These are phyloP conservation scores for Gautieria morchelliformis DNA, from an alignment of 768 basidiomycete genomes.

Conservation along the genomic window DNA sequence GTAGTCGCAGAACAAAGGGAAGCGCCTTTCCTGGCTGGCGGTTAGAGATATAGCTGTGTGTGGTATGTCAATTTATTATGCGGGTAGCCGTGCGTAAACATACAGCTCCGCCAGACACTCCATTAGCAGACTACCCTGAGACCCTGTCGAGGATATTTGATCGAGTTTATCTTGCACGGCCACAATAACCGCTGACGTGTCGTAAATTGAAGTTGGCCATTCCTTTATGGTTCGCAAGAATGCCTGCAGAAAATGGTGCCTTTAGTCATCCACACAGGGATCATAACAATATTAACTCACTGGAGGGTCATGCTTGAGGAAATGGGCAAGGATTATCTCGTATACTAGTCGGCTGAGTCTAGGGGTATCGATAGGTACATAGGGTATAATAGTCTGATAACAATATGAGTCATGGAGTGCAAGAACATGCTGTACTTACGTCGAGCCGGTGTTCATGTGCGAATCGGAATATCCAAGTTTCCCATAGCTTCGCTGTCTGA, in stretches of 20 bases:
- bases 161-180: conserved; percentile 81
- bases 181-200: conserved; percentile 78
- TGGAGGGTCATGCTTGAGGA: conserved; percentile 65
- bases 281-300: conserved; percentile 28
- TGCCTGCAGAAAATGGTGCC: conserved; percentile 33
- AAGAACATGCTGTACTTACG: conserved; percentile 31
- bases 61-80: neutral
- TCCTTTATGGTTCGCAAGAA: conserved; percentile 69
- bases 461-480: conserved; percentile 90
- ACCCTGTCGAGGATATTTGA: conserved; percentile 41
- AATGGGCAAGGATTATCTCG: conserved; percentile 89
- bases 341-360: conserved; percentile 79
- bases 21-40: conserved; percentile 92
- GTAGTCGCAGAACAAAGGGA: conserved; percentile 78
- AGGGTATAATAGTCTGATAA: conserved; percentile 74
- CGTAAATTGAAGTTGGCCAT: conserved; percentile 91
- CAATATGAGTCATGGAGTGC: neutral
- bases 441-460: conserved; percentile 72
- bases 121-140: conserved; percentile 57
- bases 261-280: neutral
- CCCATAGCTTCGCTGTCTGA: conserved; percentile 78
- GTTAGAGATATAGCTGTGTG: conserved; percentile 67
- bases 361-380: conserved; percentile 75
- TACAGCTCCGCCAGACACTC: conserved; percentile 90
- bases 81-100: conserved; percentile 13